A percentile compares a stretch with the other conserved stretches of the same genome.
Conservation (phyloP, 805 yeast genomes). For the Candida insectalens region DNA sequence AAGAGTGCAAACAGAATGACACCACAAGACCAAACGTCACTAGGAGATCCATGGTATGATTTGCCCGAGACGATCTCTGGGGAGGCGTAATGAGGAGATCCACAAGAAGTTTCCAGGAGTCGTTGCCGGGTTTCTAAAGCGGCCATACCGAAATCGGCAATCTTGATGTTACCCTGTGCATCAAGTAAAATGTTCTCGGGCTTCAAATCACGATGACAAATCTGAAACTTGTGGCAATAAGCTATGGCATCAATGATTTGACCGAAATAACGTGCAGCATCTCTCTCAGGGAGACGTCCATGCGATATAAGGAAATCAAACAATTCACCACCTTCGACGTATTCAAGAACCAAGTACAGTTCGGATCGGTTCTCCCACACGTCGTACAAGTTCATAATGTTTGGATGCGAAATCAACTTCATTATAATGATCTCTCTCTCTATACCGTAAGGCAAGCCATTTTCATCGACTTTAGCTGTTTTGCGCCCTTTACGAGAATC, state of each 20-base stretch:
- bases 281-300: conserved; percentile 63
- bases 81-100: conserved; percentile 84
- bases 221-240: conserved; percentile 72
- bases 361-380: conserved; percentile 98
- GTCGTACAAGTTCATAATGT: conserved; percentile 86
- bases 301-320: conserved; percentile 64
- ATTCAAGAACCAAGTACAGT: conserved; percentile 67
- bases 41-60: conserved; percentile 74
- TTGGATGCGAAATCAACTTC: conserved; percentile 91
- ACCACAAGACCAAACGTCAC: conserved; percentile 88
- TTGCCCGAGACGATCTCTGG: conserved; percentile 78
- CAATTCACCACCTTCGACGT: conserved; percentile 83
- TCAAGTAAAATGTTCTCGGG: conserved; percentile 73
- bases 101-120: conserved; percentile 72
- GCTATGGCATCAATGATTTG: conserved; percentile 73
- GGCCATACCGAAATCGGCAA: conserved; percentile 89
- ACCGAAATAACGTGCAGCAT: conserved; percentile 67
- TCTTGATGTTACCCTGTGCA: conserved; percentile 53
- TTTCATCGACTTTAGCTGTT: conserved; percentile 15
- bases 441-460: conserved; percentile 83
- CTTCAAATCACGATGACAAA: conserved; percentile 74
- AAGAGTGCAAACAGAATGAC: conserved; percentile 69
- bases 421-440: conserved; percentile 96
- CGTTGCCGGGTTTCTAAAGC: conserved; percentile 67
- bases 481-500: conserved; percentile 5